Evolutionary conservation across 192 early-diverging fungal species (phyloP), one percentile per base, ranked within the genome.

Genomic region (Phlyctochytrium arcticum): DNA sequence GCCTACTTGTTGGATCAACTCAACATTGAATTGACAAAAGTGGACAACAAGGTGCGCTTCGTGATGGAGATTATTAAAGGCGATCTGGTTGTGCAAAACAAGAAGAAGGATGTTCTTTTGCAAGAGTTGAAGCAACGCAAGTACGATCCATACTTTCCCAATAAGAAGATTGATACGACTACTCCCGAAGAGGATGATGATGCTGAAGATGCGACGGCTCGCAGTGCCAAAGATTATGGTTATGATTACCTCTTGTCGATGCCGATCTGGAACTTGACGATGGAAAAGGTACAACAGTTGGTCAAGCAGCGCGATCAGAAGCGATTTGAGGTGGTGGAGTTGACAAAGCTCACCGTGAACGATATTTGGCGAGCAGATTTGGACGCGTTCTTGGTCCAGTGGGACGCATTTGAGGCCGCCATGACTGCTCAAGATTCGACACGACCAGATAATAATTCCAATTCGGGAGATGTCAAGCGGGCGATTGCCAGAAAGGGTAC

Each of bases 231-330:
- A 37, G n/a, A 34, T 10, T 35, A 75, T 36, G 80, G 89, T 59
- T 97, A 81, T 62, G 91, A 96, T 67, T 98, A 97, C 63, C 77
- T 98, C 26, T 70, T 98, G 61, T 78, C 77, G 19, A 93, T 96
- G 86, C 87, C 90, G 29, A 91, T 97, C 44, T 92, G 90, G 86
- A 92, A 82, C 54, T 80, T 98, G 65, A 96, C 94, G 8, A 72
- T 79, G 51, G 90, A 98, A 60, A 94, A 93, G 75, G 72, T 81
- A 42, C 21, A 93, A 42, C 78, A 89, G 65, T 75, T 97, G 33
- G 78, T 77, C 23, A 85, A 84, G 50, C 83, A 96, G 51, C 80
- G 82, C 56, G 70, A 82, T 34, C 65, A 62, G 15, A 92, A 93
- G 57, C 74, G 87, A 59, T 48, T 65, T 9, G 87, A 92, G 72